Base-by-base conservation (phyloP, 2,329 filamentous ascomycete species). In the Cladosporium cucumerinum region DNA sequence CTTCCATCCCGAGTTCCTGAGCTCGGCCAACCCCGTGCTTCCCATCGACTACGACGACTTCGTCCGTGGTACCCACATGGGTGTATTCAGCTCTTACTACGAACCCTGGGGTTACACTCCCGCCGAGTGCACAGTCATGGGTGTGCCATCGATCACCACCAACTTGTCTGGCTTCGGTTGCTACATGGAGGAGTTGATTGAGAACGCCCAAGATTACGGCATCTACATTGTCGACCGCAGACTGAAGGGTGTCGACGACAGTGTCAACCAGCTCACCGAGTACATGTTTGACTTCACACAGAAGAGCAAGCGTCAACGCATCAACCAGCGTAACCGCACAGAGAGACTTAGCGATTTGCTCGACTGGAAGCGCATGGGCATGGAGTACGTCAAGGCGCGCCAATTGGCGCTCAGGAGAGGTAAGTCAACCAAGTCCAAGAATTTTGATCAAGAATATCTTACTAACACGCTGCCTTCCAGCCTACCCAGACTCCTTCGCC, bases 81-180 rank as follows among this genome's bases (percentile, higher is more conserved):
- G 95, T 73, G 88, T 99, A 65, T 99, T 99, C 80, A 85, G 94
- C 26, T 98, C 95, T 2, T 98, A 98, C 85, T 99, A 99, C 78
- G 95, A 99, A 81, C 95, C 95, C 10, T 99, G 95, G 95, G 95
- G 95, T 54, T 99, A 99, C 80, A 99, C 95, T 2, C 95, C 94
- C 0, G 94, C 95, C 61, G 95, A 98, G 79, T 99, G 95, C 79
- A 98, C 95, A 0, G 95, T 98, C 68, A 98, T 98, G 95, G 95
- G 95, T 72, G 93, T 99, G 48, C 95, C 95, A 51, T 97, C 92
- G 78, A 97, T 99, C 79, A 98, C 95, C 12, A 98, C 94, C 30
- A 99, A 99, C 79, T 82, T 99, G 52, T 98, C 95, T 7, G 95
- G 95, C 23, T 99, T 99, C 74, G 95, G 95, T 58, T 98, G 95